These are phyloP conservation scores for Mesembryanthemum crystallinum DNA, from an alignment of 148 eudicot species.

Conservation along the genomic window DNA sequence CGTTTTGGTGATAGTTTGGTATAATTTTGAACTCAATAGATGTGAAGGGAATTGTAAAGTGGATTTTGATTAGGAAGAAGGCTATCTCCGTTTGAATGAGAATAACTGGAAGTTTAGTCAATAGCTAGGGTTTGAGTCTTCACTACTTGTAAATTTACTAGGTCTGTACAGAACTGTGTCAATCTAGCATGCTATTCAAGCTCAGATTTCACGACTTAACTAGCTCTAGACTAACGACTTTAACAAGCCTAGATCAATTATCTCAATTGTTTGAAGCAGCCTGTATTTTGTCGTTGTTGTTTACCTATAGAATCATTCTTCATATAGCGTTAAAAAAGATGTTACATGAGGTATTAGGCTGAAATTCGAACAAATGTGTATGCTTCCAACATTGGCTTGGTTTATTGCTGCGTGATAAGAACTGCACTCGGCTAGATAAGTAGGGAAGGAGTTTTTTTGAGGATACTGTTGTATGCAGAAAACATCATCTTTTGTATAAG, in stretches of 20 bases:
- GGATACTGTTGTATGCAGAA: background rate
- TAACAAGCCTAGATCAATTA: background rate
- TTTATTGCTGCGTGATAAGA: background rate
- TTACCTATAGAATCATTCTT: background rate
- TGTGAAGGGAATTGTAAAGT: background rate
- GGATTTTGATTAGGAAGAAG: background rate
- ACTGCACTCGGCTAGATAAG: background rate
- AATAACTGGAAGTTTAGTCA: background rate
- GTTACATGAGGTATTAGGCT: background rate
- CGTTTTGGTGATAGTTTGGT: background rate
- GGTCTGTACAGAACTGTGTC: background rate
- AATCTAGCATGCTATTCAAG: background rate
- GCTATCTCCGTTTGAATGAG: too few relatives aligned
- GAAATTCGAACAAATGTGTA: background rate
- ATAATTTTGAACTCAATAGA: background rate
- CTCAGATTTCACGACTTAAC: background rate
- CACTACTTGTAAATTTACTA: background rate
- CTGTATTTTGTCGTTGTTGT: background rate
- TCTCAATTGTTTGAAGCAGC: background rate
- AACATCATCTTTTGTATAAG: too few relatives aligned
- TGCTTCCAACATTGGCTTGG: background rate
- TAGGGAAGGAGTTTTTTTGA: background rate
- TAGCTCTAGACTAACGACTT: background rate
- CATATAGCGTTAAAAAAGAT: background rate
- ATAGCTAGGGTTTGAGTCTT: constrained; percentile 8